These are phyloP conservation scores for Fusarium hostae DNA, from an alignment of 2,329 filamentous ascomycete genomes.

Conservation along the genomic window DNA sequence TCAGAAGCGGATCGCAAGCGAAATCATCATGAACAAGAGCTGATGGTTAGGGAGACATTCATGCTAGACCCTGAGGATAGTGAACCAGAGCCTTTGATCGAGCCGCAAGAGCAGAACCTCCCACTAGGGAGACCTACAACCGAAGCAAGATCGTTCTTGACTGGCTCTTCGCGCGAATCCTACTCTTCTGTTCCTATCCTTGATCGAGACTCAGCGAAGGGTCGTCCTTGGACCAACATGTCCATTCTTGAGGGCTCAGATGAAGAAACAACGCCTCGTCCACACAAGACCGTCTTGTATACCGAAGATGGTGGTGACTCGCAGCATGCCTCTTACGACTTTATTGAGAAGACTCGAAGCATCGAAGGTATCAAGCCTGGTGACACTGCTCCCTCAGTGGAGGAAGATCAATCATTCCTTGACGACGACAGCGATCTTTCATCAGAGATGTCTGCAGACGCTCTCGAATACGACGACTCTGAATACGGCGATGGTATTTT, in stretches of 20 bases:
- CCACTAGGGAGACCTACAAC: constrained; percentile 45
- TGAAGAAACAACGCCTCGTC: constrained; percentile 46
- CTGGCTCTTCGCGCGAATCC: constrained; percentile 75
- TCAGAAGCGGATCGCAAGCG: constrained; percentile 54
- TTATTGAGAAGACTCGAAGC: constrained; percentile 65
- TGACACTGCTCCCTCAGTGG: constrained; percentile 46
- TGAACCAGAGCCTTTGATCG: constrained; percentile 35
- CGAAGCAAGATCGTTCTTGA: constrained; percentile 61
- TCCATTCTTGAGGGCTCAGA: constrained; percentile 65
- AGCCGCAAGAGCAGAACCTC: constrained; percentile 28
- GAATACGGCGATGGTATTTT: constrained; percentile 41
- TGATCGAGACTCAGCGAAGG: constrained; percentile 71
- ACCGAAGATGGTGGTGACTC: constrained; percentile 38
- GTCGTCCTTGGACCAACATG: constrained; percentile 63
- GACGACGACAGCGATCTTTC: constrained; percentile 69
- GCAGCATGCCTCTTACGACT: constrained; percentile 62
- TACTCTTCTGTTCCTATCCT: constrained; percentile 82
- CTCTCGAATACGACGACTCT: constrained; percentile 57
- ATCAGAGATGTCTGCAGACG: constrained; percentile 69
- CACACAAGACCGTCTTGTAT: constrained; percentile 35
- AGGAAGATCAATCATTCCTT: constrained; percentile 57
- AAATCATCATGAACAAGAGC: constrained; percentile 58
- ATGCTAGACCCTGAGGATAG: constrained; percentile 43
- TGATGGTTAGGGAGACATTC: constrained; percentile 56
- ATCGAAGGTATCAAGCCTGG: constrained; percentile 57